Evolutionary conservation across 345 rosid species (phyloP), one percentile per base, ranked within the genome.

Genomic region (Ceriops zippeliana): DNA sequence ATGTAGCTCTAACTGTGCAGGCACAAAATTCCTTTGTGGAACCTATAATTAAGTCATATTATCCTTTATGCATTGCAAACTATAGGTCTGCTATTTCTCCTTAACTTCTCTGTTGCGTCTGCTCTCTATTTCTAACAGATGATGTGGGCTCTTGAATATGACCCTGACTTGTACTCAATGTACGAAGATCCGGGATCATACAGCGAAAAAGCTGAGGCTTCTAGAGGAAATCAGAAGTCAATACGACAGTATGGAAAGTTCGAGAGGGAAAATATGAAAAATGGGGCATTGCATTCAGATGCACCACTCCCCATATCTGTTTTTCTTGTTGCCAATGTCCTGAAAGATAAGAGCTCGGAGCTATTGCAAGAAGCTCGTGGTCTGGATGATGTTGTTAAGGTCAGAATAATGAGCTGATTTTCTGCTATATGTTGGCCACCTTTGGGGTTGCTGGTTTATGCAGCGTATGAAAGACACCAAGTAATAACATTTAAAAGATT

Each of bases 131-230:
- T 63, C 65, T 52, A 13, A 73, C 93, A 95, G 99, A 95, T 95
- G 99, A 95, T 95, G 99, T 95, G 99, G 98, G 98, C 98, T 58
- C 83, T 95, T 67, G 98, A 95, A 76, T 95, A 90, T 34, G 96
- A 95, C 61, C 99, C 99, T 1, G 96, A 87, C 63, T 71, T 87
- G 84, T 92, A 83, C 70, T 72, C 63, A 26, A n/a, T 85, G 21
- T 95, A 91, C 47, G 99, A 91, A 79, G 90, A 95, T 24, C 71
- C 82, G 34, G 83, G 83, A 2, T 63, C 80, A 17, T 80, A 73
- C 61, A 58, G 68, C 13, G 85, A 84, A 57, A 87, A 77, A 73
- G 61, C 82, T 0, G 90, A 84, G 64, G 90, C 84, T 35, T 81
- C 84, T 35, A 88, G 81, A 83, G 89, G 85, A 61, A 88, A 79